These are phyloP conservation scores for Gynochthodes officinalis DNA, from an alignment of 257 asterid species.

Conservation along the genomic window DNA sequence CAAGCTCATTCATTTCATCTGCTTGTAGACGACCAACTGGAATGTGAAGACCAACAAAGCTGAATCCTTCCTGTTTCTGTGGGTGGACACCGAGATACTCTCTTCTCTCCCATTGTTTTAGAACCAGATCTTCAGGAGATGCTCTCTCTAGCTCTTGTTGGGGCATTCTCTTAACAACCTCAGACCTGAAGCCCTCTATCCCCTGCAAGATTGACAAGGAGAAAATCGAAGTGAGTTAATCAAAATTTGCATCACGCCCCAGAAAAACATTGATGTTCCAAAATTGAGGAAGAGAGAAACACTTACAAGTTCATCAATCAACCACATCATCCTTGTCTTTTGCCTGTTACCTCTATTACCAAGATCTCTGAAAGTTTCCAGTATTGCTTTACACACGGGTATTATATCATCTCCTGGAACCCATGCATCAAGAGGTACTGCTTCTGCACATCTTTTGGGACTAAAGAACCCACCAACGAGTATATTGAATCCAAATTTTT, in stretches of 20 bases:
- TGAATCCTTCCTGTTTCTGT: constrained; percentile 76
- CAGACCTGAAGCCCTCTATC: constrained; percentile 78
- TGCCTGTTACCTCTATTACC: constrained; percentile 90
- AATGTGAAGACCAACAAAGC: constrained; percentile 81
- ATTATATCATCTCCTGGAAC: constrained; percentile 86
- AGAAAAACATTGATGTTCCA: neutral
- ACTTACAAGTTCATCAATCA: constrained; percentile 94
- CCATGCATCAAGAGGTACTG: constrained; percentile 97
- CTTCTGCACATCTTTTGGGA: constrained; percentile 89
- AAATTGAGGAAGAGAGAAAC: neutral
- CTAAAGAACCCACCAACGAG: constrained; percentile 97
- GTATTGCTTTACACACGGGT: constrained; percentile 73
- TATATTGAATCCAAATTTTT: constrained; percentile 77
- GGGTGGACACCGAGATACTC: constrained; percentile 80
- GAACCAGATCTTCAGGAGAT: constrained; percentile 69
- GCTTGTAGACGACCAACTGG: constrained; percentile 94
- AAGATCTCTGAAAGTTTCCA: constrained; percentile 84
- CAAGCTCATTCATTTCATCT: constrained; percentile 89
- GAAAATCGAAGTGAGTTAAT: neutral
- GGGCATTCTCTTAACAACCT: constrained; percentile 87
- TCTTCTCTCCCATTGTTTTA: constrained; percentile 72
- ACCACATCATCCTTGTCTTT: constrained; percentile 98
- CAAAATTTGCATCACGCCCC: neutral
- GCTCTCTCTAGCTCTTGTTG: constrained; percentile 51
- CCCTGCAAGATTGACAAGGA: constrained; percentile 48